Conservation (phyloP, 164 flowering plant species). For the Taxillus chinensis region DNA sequence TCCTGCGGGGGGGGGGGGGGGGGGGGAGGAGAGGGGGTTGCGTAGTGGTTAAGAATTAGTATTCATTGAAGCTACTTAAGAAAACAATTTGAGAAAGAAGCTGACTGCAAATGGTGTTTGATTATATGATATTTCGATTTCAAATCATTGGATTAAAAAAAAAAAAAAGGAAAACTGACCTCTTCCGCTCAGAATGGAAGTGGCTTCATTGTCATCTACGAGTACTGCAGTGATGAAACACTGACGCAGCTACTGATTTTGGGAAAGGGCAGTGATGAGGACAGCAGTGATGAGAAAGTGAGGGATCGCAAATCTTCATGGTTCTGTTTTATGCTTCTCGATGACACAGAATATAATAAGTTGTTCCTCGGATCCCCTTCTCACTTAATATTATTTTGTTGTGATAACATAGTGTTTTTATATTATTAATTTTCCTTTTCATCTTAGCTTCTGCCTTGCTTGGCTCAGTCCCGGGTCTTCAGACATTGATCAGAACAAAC, state of each 20-base stretch:
- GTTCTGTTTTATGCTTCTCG: constrained; percentile 23
- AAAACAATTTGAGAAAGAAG: neutral
- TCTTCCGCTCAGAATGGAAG: neutral
- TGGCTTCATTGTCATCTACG: neutral
- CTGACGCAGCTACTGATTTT: neutral
- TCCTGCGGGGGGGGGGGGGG: too few relatives aligned
- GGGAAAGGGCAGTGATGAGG: neutral
- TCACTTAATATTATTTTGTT: neutral
- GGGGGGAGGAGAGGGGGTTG: too few relatives aligned
- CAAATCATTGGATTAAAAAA: neutral
- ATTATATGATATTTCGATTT: neutral
- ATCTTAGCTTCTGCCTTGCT: neutral
- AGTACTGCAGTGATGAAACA: neutral
- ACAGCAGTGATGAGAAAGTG: constrained; percentile 1
- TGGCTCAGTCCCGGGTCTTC: neutral
- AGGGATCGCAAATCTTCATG: neutral
- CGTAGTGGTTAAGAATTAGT: too few relatives aligned
- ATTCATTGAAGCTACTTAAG: too few relatives aligned
- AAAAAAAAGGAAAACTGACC: neutral
- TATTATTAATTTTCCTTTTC: neutral
- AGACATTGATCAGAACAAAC: neutral
- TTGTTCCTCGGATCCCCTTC: constrained; percentile 11
- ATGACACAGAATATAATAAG: constrained; percentile 47
- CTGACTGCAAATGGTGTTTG: neutral
- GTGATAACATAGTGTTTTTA: neutral